Conservation (phyloP, 192 early-diverging fungal genomes). For the Backusella luteola region DNA sequence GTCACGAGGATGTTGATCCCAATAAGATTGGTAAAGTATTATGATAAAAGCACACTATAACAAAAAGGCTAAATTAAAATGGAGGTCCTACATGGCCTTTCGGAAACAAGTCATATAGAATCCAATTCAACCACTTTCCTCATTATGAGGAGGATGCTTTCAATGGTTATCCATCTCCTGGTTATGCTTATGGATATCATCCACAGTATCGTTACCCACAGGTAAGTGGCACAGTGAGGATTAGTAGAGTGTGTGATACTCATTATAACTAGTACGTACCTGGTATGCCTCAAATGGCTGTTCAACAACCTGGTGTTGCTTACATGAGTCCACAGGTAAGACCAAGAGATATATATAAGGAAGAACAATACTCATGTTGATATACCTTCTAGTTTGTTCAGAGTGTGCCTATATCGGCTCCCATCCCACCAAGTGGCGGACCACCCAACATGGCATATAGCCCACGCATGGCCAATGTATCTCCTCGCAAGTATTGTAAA, state of each 20-base stretch:
- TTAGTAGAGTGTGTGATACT: not conserved
- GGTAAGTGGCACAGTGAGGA: slow-evolving; percentile 11
- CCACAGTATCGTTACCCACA: slow-evolving; percentile 45
- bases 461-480: slow-evolving; percentile 49
- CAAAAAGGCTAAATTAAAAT: not conserved
- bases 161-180: slow-evolving; percentile 39
- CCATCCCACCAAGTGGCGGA: slow-evolving; percentile 31
- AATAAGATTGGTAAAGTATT: slow-evolving; percentile 37
- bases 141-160: slow-evolving; percentile 51
- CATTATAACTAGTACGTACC: slow-evolving; percentile 16
- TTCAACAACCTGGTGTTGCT: slow-evolving; percentile 44
- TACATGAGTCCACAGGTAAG: slow-evolving; percentile 46
- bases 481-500: slow-evolving; percentile 38
- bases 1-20: slow-evolving; percentile 39
- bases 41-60: not conserved
- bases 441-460: slow-evolving; percentile 37
- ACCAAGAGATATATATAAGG: not conserved
- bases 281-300: slow-evolving; percentile 47
- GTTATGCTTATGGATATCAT: slow-evolving; percentile 33
- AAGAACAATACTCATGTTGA: not conserved
- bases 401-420: slow-evolving; percentile 37
- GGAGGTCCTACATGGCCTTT: slow-evolving; percentile 57
- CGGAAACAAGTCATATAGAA: slow-evolving; percentile 49
- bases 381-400: slow-evolving; percentile 31
- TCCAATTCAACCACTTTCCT: slow-evolving; percentile 47